These are phyloP conservation scores for Penicillium sp. DNA, from an alignment of 2,329 filamentous ascomycete species.

Conservation along the genomic window DNA sequence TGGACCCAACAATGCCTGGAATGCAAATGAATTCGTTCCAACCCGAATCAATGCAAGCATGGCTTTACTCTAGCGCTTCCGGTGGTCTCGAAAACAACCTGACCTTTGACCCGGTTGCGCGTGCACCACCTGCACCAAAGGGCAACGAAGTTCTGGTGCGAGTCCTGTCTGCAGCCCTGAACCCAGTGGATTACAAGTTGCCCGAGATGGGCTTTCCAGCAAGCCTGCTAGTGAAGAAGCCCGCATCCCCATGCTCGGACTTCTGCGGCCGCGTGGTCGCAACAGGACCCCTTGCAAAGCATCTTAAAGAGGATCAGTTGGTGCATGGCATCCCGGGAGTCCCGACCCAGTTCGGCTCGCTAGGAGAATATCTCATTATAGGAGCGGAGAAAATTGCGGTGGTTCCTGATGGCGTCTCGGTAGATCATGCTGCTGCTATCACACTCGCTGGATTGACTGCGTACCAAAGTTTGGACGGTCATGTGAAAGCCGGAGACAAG, in stretches of 20 bases:
- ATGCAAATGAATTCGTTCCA: constrained; percentile 3
- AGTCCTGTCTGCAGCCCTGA: constrained; percentile 57
- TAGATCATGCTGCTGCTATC: constrained; percentile 46
- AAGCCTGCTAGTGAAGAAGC: constrained; percentile 42
- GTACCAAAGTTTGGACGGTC: constrained; percentile 51
- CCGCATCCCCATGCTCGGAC: constrained; percentile 55
- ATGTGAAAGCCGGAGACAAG: constrained; percentile 54
- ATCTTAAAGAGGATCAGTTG: constrained; percentile 42
- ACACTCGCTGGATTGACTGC: constrained; percentile 53
- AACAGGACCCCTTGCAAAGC: constrained; percentile 30
- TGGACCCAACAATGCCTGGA: not conserved
- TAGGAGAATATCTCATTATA: constrained; percentile 48
- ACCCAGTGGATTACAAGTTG: constrained; percentile 67
- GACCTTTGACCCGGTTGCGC: constrained; percentile 45
- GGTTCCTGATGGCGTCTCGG: constrained; percentile 48
- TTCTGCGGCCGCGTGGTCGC: constrained; percentile 51
- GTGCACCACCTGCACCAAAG: constrained; percentile 43
- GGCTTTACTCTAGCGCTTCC: constrained; percentile 54
- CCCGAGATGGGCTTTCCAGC: constrained; percentile 53
- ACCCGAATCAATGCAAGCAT: constrained; percentile 56
- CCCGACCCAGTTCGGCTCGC: constrained; percentile 42
- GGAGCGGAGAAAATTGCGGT: constrained; percentile 34
- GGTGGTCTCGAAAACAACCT: constrained; percentile 58
- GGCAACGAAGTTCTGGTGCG: constrained; percentile 57
- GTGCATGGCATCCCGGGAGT: constrained; percentile 48